phyloP scores from a whole-genome alignment of 2,329 filamentous ascomycete species.

The Cyphellophora attinorum region DNA sequence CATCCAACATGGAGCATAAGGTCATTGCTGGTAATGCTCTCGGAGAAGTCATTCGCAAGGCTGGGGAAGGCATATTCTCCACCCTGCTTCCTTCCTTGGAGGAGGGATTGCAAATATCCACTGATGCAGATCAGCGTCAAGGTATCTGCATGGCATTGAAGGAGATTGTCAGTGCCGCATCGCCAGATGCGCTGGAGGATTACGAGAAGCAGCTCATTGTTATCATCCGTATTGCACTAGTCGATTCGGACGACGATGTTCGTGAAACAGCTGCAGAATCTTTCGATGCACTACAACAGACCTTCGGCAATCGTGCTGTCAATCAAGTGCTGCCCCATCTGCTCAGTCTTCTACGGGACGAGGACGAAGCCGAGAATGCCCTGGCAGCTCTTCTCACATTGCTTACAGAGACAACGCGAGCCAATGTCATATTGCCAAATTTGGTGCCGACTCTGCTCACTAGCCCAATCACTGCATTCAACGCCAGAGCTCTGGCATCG shows the following conservation, averaged over 20 bases:
- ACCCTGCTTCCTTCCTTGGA: constrained; percentile 85
- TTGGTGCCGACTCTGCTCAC: constrained; percentile 87
- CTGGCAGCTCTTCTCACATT: constrained; percentile 86
- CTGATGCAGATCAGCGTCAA: constrained; percentile 86
- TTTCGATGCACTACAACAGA: constrained; percentile 88
- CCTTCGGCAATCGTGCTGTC: constrained; percentile 86
- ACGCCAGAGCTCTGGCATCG: constrained; percentile 86
- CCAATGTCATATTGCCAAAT: constrained; percentile 93
- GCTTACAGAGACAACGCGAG: constrained; percentile 83
- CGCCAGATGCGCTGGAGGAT: constrained; percentile 79
- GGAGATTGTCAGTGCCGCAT: constrained; percentile 84
- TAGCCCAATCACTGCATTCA: constrained; percentile 86
- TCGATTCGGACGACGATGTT: constrained; percentile 81
- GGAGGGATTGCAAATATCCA: constrained; percentile 78
- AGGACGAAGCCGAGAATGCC: constrained; percentile 83
- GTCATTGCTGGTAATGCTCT: constrained; percentile 95
- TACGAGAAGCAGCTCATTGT: constrained; percentile 93
- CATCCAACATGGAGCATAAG: constrained; percentile 97
- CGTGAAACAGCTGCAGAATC: constrained; percentile 93
- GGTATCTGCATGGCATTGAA: constrained; percentile 94
- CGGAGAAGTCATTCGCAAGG: constrained; percentile 92
- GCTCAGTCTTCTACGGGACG: constrained; percentile 76
- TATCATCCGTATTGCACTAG: constrained; percentile 84
- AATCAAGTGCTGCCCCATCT: constrained; percentile 92
- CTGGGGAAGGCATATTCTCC: constrained; percentile 83